A percentile compares a stretch with the other conserved stretches of the same genome.
Conservation (phyloP, 768 basidiomycete genomes). For the Trametes meyenii region DNA sequence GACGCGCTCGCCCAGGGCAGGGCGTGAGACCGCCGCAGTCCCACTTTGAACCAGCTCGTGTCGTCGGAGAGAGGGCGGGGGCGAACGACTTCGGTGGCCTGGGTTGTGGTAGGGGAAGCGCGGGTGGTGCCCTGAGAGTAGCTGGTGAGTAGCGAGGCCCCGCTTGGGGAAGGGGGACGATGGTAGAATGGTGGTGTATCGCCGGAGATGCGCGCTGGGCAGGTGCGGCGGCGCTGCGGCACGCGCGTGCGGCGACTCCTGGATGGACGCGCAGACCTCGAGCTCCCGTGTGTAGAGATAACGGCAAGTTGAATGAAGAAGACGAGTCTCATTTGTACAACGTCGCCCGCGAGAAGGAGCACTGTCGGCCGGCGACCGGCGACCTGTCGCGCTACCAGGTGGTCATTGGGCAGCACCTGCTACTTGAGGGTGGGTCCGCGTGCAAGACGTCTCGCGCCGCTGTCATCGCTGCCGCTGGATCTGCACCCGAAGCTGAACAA, state of each 20-base stretch:
- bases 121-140: too few species aligned
- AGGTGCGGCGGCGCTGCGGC: constrained; percentile 8
- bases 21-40: constrained; percentile 6
- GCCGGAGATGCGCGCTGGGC: constrained; percentile 2
- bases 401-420: too few species aligned
- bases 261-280: neutral
- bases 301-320: neutral
- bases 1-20: constrained; percentile 41
- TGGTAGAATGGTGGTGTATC: neutral
- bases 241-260: neutral
- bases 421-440: too few species aligned
- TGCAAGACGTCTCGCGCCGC: too few species aligned
- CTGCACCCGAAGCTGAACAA: too few species aligned
- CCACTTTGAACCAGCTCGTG: too few species aligned
- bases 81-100: too few species aligned
- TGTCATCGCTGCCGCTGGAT: too few species aligned
- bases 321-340: neutral
- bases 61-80: neutral
- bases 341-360: neutral
- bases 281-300: neutral
- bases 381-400: too few species aligned
- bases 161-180: neutral
- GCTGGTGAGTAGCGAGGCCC: too few species aligned
- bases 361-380: neutral
- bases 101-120: neutral